Conservation (phyloP, 805 yeast species). For the Starmerella etchellsii region DNA sequence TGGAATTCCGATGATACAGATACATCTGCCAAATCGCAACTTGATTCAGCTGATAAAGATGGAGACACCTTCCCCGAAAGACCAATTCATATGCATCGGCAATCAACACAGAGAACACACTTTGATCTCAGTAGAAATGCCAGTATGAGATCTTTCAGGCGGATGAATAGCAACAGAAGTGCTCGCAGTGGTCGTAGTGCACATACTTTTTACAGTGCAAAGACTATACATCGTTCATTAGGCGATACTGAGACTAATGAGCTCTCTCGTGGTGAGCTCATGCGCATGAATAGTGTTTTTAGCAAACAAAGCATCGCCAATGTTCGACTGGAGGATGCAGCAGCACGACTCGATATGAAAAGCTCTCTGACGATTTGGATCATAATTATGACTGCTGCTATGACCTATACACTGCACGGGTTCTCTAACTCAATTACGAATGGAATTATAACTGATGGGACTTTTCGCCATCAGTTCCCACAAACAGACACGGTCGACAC, state of each 20-base stretch:
- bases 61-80: too few species aligned
- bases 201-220: too few species aligned
- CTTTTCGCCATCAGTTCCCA: constrained; percentile 21
- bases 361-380: constrained; percentile 7
- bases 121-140: not conserved
- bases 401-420: constrained; percentile 31
- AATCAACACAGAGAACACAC: not conserved
- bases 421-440: constrained; percentile 64
- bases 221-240: too few species aligned
- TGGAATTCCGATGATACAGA: not conserved
- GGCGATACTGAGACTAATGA: too few species aligned
- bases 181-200: not conserved
- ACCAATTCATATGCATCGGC: not conserved
- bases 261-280: too few species aligned
- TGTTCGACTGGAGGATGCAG: constrained; percentile 5
- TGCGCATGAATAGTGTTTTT: constrained; percentile 2
- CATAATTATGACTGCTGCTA: constrained; percentile 15
- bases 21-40: too few species aligned
- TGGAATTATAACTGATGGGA: constrained; percentile 20
- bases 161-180: not conserved
- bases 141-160: not conserved
- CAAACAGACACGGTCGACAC: constrained; percentile 18
- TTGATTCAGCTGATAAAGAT: too few species aligned
- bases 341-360: not conserved
- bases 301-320: constrained; percentile 10